Base-by-base conservation (phyloP, 2,329 filamentous ascomycete genomes). In the Aspergillus ruber region DNA sequence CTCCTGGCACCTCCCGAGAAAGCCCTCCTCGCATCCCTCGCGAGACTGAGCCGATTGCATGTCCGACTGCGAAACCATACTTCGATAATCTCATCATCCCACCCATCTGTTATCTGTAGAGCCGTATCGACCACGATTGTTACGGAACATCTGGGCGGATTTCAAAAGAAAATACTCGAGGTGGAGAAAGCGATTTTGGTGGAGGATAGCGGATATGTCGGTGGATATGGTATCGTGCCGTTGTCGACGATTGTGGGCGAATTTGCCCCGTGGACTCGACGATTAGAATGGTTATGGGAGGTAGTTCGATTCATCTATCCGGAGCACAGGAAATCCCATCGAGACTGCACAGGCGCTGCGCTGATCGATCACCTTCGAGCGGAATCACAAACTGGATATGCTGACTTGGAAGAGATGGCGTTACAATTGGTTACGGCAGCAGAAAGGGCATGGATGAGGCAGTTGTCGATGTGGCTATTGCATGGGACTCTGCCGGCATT, bases 141-240 rank as follows among this genome's bases (percentile, higher is more conserved):
- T 20, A 81, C 85, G 1, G 75, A 80, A 25, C 88, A 96, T 56
- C 79, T 98, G 4, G 81, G 82, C 6, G 79, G 79, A 8, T 97
- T 97, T 57, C 90, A 94, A 65, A 78, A 79, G 40, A 90, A 89
- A 63, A 84, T 97, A 4, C 74, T 97, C 7, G 82, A 90, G 46
- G 88, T 96, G 3, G 93, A 98, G 69, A 80, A 79, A 48, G 78
- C 78, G 10, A 86, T 98, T 21, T 71, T 97, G 44, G 79, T 77
- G 41, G 81, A 83, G 59, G 89, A 96, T 72, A 79, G 90, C 2
- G 80, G 75, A 6, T 81, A 88, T 49, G 91, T 97, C 1, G 91
- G 91, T 38, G 91, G 88, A 1, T 95, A 96, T 65, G 86, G 91
- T 52, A 94, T 95, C 52, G 91, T 97, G 18, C 91, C 93, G 2